Evolutionary conservation across 768 basidiomycete species (phyloP).

Genomic region (Mycena kentingensis): DNA sequence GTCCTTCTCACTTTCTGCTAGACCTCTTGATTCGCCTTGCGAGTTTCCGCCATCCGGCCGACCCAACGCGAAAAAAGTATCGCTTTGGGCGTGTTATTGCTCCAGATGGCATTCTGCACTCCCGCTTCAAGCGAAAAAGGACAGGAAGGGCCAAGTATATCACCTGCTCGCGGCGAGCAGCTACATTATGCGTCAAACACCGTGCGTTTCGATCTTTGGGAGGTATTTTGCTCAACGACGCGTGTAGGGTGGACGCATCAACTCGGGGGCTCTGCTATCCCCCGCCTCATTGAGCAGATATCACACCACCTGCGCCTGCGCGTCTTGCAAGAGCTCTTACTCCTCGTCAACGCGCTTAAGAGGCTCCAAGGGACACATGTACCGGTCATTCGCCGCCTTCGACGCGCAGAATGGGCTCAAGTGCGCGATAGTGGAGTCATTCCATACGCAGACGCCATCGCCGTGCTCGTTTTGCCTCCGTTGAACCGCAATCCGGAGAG

Average conservation of each 20-base stretch:
- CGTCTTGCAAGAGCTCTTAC: constrained; percentile 72
- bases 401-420: constrained; percentile 56
- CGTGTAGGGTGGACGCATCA: constrained; percentile 30
- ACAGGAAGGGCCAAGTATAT: constrained; percentile 53
- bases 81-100: constrained; percentile 24
- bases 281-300: constrained; percentile 56
- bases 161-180: constrained; percentile 57
- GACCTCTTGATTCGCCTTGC: constrained; percentile 9
- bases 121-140: constrained; percentile 53
- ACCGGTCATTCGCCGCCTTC: constrained; percentile 61
- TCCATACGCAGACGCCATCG: constrained; percentile 56
- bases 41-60: no score
- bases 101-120: constrained; percentile 68
- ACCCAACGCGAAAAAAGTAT: constrained; percentile 21
- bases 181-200: constrained; percentile 41
- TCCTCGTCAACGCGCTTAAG: constrained; percentile 51
- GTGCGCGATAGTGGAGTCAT: constrained; percentile 50
- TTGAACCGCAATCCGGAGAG: constrained; percentile 55
- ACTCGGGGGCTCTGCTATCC: constrained; percentile 35
- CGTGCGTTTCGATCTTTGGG: constrained; percentile 32
- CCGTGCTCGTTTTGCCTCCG: constrained; percentile 71
- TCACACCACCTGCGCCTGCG: constrained; percentile 69
- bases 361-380: constrained; percentile 23
- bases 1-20: neutral
- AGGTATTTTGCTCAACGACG: neutral